Evolutionary conservation across 2,329 filamentous ascomycete genomes (phyloP).

Genomic region (Fusarium transvaalense): DNA sequence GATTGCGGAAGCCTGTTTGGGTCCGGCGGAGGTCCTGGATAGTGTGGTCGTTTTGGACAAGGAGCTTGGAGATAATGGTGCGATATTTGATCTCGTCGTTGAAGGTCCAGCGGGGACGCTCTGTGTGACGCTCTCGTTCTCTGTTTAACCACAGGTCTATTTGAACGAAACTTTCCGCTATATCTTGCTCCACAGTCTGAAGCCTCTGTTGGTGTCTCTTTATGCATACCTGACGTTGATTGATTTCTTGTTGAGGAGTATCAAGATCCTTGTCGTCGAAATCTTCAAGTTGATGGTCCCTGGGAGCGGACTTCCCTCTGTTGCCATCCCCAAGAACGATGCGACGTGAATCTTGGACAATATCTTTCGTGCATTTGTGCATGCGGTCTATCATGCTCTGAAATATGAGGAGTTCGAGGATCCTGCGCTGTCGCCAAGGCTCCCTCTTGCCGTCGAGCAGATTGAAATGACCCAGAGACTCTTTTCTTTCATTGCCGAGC

Average conservation of each 20-base stretch:
- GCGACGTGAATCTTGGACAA: too few species aligned
- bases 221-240: neutral
- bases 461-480: neutral
- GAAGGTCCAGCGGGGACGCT: neutral
- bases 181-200: neutral
- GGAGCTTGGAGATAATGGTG: neutral
- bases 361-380: neutral
- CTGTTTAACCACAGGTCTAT: neutral
- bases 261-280: neutral
- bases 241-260: accelerated
- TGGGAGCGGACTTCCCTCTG: too few species aligned
- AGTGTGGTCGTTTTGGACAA: neutral
- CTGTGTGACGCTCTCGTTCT: neutral
- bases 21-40: neutral
- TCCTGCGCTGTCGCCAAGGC: neutral
- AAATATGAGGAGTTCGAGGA: neutral
- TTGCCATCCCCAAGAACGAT: too few species aligned
- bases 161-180: neutral
- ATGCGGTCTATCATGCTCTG: neutral
- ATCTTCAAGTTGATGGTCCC: too few species aligned
- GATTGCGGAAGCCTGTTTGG: accelerated
- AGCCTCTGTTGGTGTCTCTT: neutral
- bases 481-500: accelerated
- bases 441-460: neutral
- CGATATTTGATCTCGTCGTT: conserved; percentile 3